phyloP scores from a whole-genome alignment of 2,329 filamentous ascomycete species.

The Triangularia setosa region DNA sequence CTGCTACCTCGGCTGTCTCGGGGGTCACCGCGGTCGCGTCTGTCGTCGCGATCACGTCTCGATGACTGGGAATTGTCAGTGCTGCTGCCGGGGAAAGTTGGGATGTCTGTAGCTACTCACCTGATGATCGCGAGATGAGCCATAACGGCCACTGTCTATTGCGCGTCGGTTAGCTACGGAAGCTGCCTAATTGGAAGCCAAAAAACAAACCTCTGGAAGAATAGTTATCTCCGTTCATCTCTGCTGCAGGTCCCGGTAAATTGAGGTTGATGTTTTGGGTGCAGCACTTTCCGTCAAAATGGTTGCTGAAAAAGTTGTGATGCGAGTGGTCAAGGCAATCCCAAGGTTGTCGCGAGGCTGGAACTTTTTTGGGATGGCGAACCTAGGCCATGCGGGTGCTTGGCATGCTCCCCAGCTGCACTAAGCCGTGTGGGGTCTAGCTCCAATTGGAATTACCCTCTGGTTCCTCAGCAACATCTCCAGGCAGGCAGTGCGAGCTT shows the following conservation, averaged over 20 bases:
- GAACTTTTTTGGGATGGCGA: slow-evolving; percentile 39
- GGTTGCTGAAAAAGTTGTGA: slow-evolving; percentile 7
- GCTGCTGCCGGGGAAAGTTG: neutral
- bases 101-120: slow-evolving; percentile 36
- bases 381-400: slow-evolving; percentile 17
- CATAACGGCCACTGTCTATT: slow-evolving; percentile 47
- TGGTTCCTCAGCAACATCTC: neutral
- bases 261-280: slow-evolving; percentile 13
- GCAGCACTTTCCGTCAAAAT: neutral
- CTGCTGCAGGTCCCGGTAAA: slow-evolving; percentile 10
- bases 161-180: slow-evolving; percentile 17
- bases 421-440: slow-evolving; percentile 30
- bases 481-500: neutral
- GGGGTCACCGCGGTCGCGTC: slow-evolving; percentile 40
- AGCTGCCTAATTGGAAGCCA: slow-evolving; percentile 5
- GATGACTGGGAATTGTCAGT: slow-evolving; percentile 24
- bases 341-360: slow-evolving; percentile 37
- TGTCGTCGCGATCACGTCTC: slow-evolving; percentile 46
- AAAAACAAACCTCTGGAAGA: slow-evolving; percentile 63
- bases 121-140: slow-evolving; percentile 51
- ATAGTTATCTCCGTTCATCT: slow-evolving; percentile 84
- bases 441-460: neutral
- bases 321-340: slow-evolving; percentile 13
- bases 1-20: slow-evolving; percentile 45
- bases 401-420: slow-evolving; percentile 10